These are phyloP conservation scores for Talinum fruticosum DNA, from an alignment of 148 eudicot species.

Conservation along the genomic window DNA sequence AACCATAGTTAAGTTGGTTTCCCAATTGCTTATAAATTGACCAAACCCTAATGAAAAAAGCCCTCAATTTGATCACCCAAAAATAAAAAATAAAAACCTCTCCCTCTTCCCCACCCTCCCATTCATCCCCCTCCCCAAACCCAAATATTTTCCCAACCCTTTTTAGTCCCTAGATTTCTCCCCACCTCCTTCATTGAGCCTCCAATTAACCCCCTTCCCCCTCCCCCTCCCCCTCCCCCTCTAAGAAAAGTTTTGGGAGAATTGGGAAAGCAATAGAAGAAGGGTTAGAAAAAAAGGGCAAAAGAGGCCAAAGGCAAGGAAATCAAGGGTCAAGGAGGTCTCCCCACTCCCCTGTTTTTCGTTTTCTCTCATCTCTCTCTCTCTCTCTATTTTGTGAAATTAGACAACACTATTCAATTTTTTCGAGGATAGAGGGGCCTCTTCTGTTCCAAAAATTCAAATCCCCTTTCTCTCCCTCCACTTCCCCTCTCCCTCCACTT, in stretches of 20 bases:
- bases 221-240: neutral
- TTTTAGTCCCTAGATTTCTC: neutral
- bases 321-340: constrained; percentile 24
- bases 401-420: constrained; percentile 12
- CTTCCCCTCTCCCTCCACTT: constrained; percentile 11
- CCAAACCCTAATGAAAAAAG: constrained; percentile 7
- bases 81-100: neutral
- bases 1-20: constrained; percentile 14
- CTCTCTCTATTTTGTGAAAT: constrained; percentile 1
- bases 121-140: neutral
- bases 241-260: neutral
- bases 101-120: neutral
- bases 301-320: neutral
- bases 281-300: constrained; percentile 2
- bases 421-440: neutral
- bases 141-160: neutral
- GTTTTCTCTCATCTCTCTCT: constrained; percentile 28
- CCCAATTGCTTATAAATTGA: constrained; percentile 23
- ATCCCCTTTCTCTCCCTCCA: constrained; percentile 13
- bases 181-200: neutral
- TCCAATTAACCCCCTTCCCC: neutral
- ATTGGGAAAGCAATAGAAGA: neutral
- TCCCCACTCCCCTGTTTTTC: neutral
- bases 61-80: neutral
- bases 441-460: constrained; percentile 20